These are phyloP conservation scores for Russula brevipes DNA, from an alignment of 768 basidiomycete species.

Conservation along the genomic window DNA sequence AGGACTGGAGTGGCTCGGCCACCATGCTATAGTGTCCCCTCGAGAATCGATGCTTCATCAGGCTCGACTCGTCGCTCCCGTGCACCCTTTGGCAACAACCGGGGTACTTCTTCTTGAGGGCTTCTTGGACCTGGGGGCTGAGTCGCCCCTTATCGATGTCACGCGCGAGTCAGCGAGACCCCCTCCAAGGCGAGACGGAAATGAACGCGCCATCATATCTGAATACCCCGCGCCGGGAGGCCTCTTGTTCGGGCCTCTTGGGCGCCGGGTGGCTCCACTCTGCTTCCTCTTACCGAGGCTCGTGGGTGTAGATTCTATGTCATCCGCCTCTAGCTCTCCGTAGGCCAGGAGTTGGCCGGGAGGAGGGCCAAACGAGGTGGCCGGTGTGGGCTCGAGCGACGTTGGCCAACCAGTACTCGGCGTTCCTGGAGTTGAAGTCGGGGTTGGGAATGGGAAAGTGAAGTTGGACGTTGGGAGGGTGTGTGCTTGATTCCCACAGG, in stretches of 20 bases:
- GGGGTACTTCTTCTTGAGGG: background rate
- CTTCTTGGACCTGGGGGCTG: background rate
- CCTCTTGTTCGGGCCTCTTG: background rate
- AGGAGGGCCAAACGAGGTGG: too few species aligned
- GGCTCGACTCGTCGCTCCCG: background rate
- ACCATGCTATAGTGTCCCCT: background rate
- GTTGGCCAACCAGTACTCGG: too few species aligned
- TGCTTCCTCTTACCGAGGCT: background rate
- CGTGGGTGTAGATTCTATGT: too few species aligned
- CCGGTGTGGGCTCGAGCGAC: too few species aligned
- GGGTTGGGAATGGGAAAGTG: too few species aligned
- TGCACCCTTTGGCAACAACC: background rate
- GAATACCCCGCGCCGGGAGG: background rate
- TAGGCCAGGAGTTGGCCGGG: too few species aligned
- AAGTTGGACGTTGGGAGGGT: too few species aligned
- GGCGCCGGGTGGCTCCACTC: background rate
- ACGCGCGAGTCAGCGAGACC: background rate
- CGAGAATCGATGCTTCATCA: conserved; percentile 5
- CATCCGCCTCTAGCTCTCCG: too few species aligned
- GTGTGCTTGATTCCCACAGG: too few species aligned
- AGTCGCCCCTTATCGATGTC: background rate
- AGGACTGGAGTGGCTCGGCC: rapidly evolving
- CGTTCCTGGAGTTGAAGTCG: too few species aligned
- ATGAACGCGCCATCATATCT: conserved; percentile 2
- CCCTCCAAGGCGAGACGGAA: background rate